These are phyloP conservation scores for Ilex asprella DNA, from an alignment of 257 asterid genomes.

Conservation along the genomic window DNA sequence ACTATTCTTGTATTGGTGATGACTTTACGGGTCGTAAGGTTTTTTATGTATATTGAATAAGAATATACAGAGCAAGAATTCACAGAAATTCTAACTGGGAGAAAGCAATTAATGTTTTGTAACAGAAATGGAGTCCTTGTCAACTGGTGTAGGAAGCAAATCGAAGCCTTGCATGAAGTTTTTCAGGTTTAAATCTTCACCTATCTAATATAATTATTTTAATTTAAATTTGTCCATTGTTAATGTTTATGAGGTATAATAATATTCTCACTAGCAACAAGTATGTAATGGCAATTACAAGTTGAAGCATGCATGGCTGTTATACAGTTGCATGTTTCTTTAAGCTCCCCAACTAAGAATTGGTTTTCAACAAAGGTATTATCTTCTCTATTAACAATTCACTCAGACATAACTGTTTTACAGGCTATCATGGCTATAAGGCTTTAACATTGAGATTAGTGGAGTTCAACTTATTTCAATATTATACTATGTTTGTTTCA, in stretches of 20 bases:
- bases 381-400: no score
- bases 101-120: constrained; percentile 71
- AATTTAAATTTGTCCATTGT: constrained; percentile 14
- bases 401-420: no score
- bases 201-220: constrained; percentile 31
- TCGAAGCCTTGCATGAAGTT: constrained; percentile 99
- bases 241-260: constrained; percentile 9
- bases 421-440: no score
- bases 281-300: no score
- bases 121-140: constrained; percentile 87
- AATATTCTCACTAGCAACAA: not conserved
- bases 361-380: no score
- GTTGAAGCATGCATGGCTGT: no score
- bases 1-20: not conserved
- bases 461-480: no score
- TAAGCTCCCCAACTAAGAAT: no score
- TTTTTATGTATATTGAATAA: constrained; percentile 10
- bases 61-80: constrained; percentile 20
- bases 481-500: no score
- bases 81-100: constrained; percentile 45
- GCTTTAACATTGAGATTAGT: no score
- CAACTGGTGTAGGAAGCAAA: constrained; percentile 99
- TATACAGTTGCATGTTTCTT: no score
- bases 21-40: not conserved
- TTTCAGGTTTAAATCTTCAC: constrained; percentile 93